phyloP scores from a whole-genome alignment of 345 rosid species.

The Eucalyptus marginata region DNA sequence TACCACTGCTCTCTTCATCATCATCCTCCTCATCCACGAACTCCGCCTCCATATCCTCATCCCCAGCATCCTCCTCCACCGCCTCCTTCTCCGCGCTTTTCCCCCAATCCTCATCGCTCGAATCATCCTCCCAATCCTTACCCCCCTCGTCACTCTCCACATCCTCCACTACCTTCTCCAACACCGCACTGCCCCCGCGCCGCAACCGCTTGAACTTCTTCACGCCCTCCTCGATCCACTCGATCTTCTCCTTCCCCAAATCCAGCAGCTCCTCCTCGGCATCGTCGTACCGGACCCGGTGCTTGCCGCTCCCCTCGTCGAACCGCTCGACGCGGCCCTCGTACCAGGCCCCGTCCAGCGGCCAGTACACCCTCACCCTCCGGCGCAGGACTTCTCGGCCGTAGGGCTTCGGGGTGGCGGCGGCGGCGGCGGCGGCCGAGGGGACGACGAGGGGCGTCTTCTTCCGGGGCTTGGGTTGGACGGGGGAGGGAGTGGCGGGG shows the following conservation, averaged over 20 bases:
- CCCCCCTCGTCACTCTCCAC: constrained; percentile 4
- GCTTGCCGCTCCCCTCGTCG: constrained; percentile 40
- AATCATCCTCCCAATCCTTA: constrained; percentile 29
- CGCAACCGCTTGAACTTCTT: constrained; percentile 50
- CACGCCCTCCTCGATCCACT: constrained; percentile 47
- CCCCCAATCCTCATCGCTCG: constrained; percentile 82
- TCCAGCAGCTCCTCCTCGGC: constrained; percentile 83
- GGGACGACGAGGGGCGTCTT: constrained; percentile 65
- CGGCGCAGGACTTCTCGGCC: constrained; percentile 52
- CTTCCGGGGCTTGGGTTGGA: constrained; percentile 30
- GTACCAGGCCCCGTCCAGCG: constrained; percentile 82
- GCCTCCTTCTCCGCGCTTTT: constrained; percentile 26
- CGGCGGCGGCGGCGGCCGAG: constrained; percentile 6
- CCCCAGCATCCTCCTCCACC: constrained; percentile 35
- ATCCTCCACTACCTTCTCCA: constrained; percentile 27
- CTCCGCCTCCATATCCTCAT: constrained; percentile 33
- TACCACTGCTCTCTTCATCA: constrained; percentile 1
- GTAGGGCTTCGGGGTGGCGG: constrained; percentile 7
- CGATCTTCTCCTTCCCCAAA: constrained; percentile 73
- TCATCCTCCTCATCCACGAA: constrained; percentile 47
- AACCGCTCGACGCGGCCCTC: constrained; percentile 55
- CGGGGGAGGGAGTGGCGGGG: constrained; percentile 72
- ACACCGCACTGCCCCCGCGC: constrained; percentile 39
- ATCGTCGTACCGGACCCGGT: constrained; percentile 69
- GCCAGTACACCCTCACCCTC: constrained; percentile 86